phyloP scores from a whole-genome alignment of 208 protist species.

The Trypanosoma lewisi region DNA sequence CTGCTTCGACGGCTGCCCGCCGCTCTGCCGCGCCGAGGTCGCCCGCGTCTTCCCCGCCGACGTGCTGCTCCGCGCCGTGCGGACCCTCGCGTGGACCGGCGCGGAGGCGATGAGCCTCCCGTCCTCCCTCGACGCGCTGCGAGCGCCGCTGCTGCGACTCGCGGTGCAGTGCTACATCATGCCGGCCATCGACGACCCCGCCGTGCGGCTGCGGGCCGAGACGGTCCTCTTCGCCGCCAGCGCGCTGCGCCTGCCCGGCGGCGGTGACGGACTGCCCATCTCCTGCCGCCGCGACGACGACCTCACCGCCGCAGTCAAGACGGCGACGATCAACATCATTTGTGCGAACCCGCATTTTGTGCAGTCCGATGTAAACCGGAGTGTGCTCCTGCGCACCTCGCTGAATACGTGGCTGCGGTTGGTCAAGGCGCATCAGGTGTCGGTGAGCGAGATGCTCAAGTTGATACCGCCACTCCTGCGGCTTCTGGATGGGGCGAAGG shows the following conservation, averaged over 20 bases:
- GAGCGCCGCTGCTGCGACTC: constrained; percentile 54
- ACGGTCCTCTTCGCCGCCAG: constrained; percentile 76
- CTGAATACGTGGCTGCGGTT: constrained; percentile 50
- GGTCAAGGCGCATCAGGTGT: constrained; percentile 53
- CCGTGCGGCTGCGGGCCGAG: constrained; percentile 52
- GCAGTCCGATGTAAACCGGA: constrained; percentile 45
- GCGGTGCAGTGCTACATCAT: constrained; percentile 58
- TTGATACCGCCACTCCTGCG: constrained; percentile 53
- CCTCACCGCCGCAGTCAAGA: constrained; percentile 48
- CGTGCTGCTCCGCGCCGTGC: constrained; percentile 40
- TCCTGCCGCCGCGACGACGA: constrained; percentile 51
- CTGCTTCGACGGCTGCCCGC: constrained; percentile 68
- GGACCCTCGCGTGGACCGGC: constrained; percentile 42
- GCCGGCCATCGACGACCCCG: constrained; percentile 36
- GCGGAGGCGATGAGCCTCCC: constrained; percentile 35
- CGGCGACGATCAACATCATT: constrained; percentile 39
- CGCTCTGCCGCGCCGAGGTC: constrained; percentile 44
- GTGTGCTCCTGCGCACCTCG: constrained; percentile 41
- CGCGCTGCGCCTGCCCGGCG: constrained; percentile 37
- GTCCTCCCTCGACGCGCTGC: constrained; percentile 42
- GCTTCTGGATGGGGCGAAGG: constrained; percentile 53
- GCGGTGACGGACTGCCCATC: constrained; percentile 21
- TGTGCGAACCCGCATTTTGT: constrained; percentile 69
- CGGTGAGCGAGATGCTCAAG: constrained; percentile 34
- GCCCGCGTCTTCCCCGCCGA: constrained; percentile 36